These are phyloP conservation scores for Phytophthora hibernalis DNA, from an alignment of 352 stramenopile species.

Conservation along the genomic window DNA sequence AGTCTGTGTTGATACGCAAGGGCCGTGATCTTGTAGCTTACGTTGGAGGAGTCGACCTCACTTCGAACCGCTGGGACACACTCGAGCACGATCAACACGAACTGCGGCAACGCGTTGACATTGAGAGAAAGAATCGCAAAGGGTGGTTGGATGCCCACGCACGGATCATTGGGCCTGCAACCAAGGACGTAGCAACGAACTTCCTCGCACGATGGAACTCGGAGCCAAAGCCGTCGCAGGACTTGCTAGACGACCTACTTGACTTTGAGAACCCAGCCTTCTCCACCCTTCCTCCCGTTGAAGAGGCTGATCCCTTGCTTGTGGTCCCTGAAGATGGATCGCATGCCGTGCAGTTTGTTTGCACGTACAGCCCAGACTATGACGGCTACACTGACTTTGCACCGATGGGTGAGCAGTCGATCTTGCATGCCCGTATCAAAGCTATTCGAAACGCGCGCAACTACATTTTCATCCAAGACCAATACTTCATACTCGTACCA, in stretches of 20 bases:
- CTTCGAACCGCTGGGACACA: conserved; percentile 58
- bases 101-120: conserved; percentile 32
- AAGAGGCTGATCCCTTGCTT: conserved; percentile 1
- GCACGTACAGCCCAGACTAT: conserved; percentile 31
- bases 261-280: conserved; percentile 48
- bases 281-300: conserved; percentile 10
- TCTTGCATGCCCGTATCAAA: conserved; percentile 51
- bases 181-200: conserved; percentile 54
- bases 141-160: conserved; percentile 61
- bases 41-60: conserved; percentile 56
- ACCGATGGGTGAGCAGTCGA: conserved; percentile 52
- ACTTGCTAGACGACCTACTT: conserved; percentile 42
- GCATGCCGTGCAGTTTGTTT: conserved; percentile 48
- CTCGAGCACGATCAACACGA: conserved; percentile 46
- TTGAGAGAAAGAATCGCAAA: conserved; percentile 33
- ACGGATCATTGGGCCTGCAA: conserved; percentile 43
- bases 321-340: conserved; percentile 15
- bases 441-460: conserved; percentile 55
- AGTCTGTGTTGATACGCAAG: conserved; percentile 58
- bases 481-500: conserved; percentile 52
- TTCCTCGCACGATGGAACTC: conserved; percentile 68
- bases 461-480: conserved; percentile 64
- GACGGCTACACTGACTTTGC: conserved; percentile 48
- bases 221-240: conserved; percentile 23
- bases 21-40: conserved; percentile 39